Evolutionary conservation across 345 rosid genomes (phyloP), one percentile per base, ranked within the genome.

Genomic region (Acer campestre): DNA sequence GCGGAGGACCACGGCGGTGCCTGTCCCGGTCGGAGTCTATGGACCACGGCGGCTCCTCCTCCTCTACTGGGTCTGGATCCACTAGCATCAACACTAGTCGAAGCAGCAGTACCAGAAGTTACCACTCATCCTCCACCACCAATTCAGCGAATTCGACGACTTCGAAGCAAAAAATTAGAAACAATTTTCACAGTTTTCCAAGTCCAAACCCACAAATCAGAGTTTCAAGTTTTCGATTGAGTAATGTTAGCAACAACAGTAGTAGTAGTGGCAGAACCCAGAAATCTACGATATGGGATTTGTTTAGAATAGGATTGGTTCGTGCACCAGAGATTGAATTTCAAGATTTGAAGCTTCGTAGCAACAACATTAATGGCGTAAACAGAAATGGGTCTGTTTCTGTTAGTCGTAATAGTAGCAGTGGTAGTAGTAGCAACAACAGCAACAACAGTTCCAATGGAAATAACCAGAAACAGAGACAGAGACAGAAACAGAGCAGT

Each of bases 161-260:
- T 16, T 46, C 49, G 14, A 85, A 85, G 67, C 88, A 88, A 65
- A 83, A 75, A 74, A 22, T 75, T 59, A 71, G 80, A 61, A 87
- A 89, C 80, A 89, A 84, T 46, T 94, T 89, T 74, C 79, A 38
- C 79, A 77, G 80, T 0, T 89, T 85, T 66, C 94, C 95, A 14
- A 94, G 98, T 77, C 97, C 98, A 10, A 89, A 85, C 14, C 97
- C 97, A 25, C 97, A 91, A 58, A 87, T 91, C 67, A 82, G 90
- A 79, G 76, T 77, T 10, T 77, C 91, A 71, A 80, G 62, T 38
- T 70, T 86, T 48, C 78, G 80, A 14, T 77, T 61, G 18, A 84
- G 42, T 63, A 86, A 61, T 77, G 14, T 70, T 10, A 65, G 71
- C 7, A 59, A 59, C 63, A 59, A 11, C 5, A 11, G 7, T 22